A percentile compares a stretch with the other conserved stretches of the same genome.
Evolutionary conservation across 805 yeast species (phyloP).

Genomic region (Myxozyma monticola): DNA sequence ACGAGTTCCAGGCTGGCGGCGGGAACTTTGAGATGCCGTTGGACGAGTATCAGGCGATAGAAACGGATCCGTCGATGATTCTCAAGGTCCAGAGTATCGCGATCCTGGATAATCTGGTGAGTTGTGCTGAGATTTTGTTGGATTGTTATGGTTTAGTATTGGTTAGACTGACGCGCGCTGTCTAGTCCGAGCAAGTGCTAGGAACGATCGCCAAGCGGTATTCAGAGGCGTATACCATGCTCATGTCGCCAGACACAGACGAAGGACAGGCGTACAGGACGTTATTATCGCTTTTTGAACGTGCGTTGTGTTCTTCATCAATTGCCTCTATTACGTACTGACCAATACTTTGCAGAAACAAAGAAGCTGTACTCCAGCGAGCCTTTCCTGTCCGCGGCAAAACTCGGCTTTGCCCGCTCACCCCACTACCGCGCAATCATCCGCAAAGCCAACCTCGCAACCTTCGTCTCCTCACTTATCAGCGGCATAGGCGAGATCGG

Average conservation of each 20-base stretch:
- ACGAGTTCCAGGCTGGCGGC: neutral
- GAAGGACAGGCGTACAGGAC: constrained; percentile 61
- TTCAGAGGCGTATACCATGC: constrained; percentile 69
- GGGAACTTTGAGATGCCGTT: neutral
- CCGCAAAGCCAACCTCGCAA: constrained; percentile 82
- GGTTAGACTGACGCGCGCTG: neutral
- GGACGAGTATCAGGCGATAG: neutral
- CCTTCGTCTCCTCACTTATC: constrained; percentile 81
- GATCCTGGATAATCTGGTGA: constrained; percentile 65
- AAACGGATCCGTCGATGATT: constrained; percentile 21
- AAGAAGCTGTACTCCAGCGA: constrained; percentile 68
- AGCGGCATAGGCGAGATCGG: constrained; percentile 79
- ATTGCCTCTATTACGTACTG: neutral
- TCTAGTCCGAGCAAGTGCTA: constrained; percentile 66
- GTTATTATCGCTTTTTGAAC: constrained; percentile 73
- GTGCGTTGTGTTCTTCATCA: constrained; percentile 1
- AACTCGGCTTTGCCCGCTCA: constrained; percentile 41
- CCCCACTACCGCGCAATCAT: constrained; percentile 55
- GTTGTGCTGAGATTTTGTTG: neutral
- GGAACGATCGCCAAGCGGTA: constrained; percentile 63
- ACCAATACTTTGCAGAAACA: constrained; percentile 43
- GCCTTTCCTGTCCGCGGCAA: constrained; percentile 69
- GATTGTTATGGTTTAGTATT: too few species aligned
- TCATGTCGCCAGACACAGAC: constrained; percentile 64
- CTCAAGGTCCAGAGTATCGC: constrained; percentile 47